phyloP scores from a whole-genome alignment of 495 filamentous ascomycete genomes.

The Lentithecium fluviatile region DNA sequence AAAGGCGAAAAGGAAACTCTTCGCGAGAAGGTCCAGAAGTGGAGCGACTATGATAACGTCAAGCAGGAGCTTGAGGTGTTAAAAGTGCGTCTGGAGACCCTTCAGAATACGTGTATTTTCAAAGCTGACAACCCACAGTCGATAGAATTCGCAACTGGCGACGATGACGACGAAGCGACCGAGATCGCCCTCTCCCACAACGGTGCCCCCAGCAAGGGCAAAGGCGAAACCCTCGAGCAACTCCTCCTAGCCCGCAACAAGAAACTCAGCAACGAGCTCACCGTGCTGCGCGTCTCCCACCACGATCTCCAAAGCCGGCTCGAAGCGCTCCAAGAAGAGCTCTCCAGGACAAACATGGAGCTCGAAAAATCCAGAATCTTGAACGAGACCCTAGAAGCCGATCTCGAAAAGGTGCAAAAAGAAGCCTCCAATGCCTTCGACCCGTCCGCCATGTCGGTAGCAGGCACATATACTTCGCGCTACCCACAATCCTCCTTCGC shows the following conservation, averaged over 20 bases:
- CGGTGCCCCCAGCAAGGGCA: conserved; percentile 55
- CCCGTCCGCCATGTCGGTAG: conserved; percentile 82
- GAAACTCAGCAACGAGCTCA: conserved; percentile 90
- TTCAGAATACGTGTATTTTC: not conserved
- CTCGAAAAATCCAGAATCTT: conserved; percentile 81
- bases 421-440: conserved; percentile 80
- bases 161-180: conserved; percentile 65
- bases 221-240: conserved; percentile 84
- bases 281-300: conserved; percentile 87
- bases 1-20: conserved; percentile 69
- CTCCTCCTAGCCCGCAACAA: conserved; percentile 90
- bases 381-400: conserved; percentile 86
- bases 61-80: conserved; percentile 94
- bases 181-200: conserved; percentile 42
- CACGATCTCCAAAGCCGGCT: conserved; percentile 84
- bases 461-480: conserved; percentile 84
- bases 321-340: conserved; percentile 74
- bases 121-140: conserved; percentile 51
- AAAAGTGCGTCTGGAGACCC: conserved; percentile 54
- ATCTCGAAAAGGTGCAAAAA: conserved; percentile 81
- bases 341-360: conserved; percentile 79
- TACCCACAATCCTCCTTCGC: conserved; percentile 73
- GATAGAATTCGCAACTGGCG: conserved; percentile 90
- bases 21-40: conserved; percentile 77
- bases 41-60: conserved; percentile 93